Base-by-base conservation (phyloP, 2,329 filamentous ascomycete species). In the Cryphonectria radicalis region DNA sequence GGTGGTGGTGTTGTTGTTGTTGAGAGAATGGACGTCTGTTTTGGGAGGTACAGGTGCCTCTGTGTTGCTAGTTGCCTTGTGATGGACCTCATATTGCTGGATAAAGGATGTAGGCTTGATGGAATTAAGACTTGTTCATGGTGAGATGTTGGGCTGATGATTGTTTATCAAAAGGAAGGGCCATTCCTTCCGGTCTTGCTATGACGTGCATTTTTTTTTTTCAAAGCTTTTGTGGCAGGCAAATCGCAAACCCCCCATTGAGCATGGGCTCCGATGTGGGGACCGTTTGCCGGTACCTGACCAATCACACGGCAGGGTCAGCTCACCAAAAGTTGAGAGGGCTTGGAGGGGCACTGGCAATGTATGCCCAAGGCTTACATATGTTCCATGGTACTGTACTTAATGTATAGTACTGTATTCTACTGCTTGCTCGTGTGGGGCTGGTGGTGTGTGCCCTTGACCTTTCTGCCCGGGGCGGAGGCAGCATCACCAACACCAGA, bases 111-210 rank as follows among this genome's bases (percentile, higher is more conserved):
- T 17, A 71, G 35, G 53, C 42, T 14, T 40, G 43, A 46, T 8
- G 69, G 57, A 8, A 65, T 37, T n/a, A n/a, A 55, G 66, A 17
- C 32, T 32, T 53, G 7, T 71, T 10, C 59, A 71, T 25, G 72
- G 32, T 67, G 46, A 19, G 46, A 71, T 73, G 3, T 1, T 71
- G 40, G 4, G 8, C n/a, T 40, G 42, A 14, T 32, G 42, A 6
- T 32, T n/a, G 37, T 1, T 1, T 25, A 19, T 4, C 13, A 11
- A 43, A 43, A 43, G 13, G 37, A 46, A 50, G 2, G 46, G 19
- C 13, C 40, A 7, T 46, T 32, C 11, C 25, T 64, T 19, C n/a
- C 37, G 4, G 10, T 5, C 4, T 1, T n/a, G n/a, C 59, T 40
- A 62, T 62, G 59, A 62, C 59, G 59, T 62, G 17, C 32, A 62